Evolutionary conservation across 2,329 filamentous ascomycete genomes (phyloP), one percentile per base, ranked within the genome.

Genomic region (Ceratocystis ficicola): DNA sequence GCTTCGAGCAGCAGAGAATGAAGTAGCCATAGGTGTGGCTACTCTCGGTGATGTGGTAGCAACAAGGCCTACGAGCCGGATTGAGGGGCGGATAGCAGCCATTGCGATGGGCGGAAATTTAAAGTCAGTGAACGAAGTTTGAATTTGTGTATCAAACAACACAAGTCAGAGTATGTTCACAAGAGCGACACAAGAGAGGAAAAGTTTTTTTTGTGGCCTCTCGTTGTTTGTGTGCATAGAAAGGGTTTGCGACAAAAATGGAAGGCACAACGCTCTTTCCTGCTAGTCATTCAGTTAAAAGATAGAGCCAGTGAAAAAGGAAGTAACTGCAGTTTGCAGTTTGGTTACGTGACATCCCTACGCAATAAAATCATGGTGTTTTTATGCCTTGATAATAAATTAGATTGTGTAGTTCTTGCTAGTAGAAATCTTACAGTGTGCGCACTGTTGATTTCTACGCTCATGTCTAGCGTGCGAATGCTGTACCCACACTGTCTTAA

Each of bases 1-100:
- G 74, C 77, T 17, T 15, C 52, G 52, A 22, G 66, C 69, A 68
- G 68, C 66, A 66, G 68, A 62, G 67, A 46, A 62, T 71, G 64
- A 67, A 65, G 69, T 25, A 64, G 50, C 15, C 22, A 36, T 59
- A 36, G 36, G 44, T 59, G 52, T 10, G 20, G 10, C 61, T 30
- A n/a, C 41, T 50, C 41, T 63, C 10, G 5, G 61, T 17, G 52
- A 46, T 5, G 66, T 22, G 10, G n/a, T 30, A 44, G 65, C 44
- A 36, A 36, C 48, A n/a, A 48, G 64, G 17, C 25, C 44, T 32
- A 50, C n/a, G 10, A 52, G 41, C 15, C 50, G 44, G 10, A 63
- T 22, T 30, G 44, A 57, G 30, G 50, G 55, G 2, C 50, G 48
- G 2, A 63, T 59, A 12, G 57, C 25, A 6, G 44, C 44, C 59